Evolutionary conservation across 192 early-diverging fungal genomes (phyloP), one percentile per base, ranked within the genome.

Genomic region (Cetraspora pellucida): DNA sequence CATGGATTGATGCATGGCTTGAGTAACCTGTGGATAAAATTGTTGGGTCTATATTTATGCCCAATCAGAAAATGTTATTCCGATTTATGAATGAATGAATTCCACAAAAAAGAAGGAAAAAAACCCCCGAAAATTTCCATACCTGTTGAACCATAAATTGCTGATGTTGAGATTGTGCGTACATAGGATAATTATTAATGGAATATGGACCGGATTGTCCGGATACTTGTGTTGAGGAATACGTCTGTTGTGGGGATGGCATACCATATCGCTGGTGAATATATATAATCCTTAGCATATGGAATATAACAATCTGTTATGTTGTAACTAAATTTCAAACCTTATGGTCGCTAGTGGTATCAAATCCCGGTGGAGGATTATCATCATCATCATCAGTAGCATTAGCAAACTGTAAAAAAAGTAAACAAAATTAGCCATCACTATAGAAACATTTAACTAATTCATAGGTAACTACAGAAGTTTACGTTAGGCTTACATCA

Each of bases 401-500:
- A 31, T 76, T 76, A 1, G 74, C 74, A 64, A 76, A 76, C 74
- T 75, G 17, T 44, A n/a, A 45, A 6, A n/a, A 46, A 17, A 17
- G n/a, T 45, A n/a, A 45, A 69, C 27, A 28, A 46, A 47, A 6
- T 25, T 47, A n/a, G 0, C 10, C 37, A 69, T 46, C 1, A 69
- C 23, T 23, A 14, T 50, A 14, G 10, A 50, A 27, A 54, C 5
- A 54, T 54, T 13, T 52, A 10, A 52, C 11, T 17, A 52, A 52
- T 52, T 52, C 0, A n/a, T 19, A 59, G 19, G 10, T 21, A 44
- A 19, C 10, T 13, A 10, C 6, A 66, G 44, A 21, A 19, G 0
- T 45, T 44, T 11, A 45, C 10, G 19, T 19, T n/a, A n/a, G 37
- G 6, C 78, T 60, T 82, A 82, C 81, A 49, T 82, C 81, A 59